Percentiles rank a stretch among this genome's conserved stretches.
Conservation (phyloP, 2,329 filamentous ascomycete genomes). For the Sporothrix brunneoviolacea region DNA sequence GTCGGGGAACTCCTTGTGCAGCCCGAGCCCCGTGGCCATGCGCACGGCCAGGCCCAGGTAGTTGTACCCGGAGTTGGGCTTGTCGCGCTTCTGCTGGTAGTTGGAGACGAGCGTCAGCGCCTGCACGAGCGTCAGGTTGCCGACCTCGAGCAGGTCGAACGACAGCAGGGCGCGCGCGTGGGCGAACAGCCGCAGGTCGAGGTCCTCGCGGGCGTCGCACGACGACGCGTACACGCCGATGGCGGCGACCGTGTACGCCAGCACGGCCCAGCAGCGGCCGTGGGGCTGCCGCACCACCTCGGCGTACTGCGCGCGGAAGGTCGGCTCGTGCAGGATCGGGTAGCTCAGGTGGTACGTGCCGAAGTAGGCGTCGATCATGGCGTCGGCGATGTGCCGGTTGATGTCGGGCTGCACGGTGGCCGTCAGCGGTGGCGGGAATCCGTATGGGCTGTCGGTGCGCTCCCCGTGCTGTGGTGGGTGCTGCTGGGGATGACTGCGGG, state of each 20-base stretch:
- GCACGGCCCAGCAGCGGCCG: slow-evolving; percentile 27
- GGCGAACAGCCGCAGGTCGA: not conserved
- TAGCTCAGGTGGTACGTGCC: slow-evolving; percentile 36
- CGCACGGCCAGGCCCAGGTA: slow-evolving; percentile 41
- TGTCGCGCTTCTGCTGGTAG: slow-evolving; percentile 39
- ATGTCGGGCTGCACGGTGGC: too few species aligned
- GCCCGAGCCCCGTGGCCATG: slow-evolving; percentile 42
- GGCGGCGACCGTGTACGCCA: too few species aligned
- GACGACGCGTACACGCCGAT: too few species aligned
- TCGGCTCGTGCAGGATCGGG: slow-evolving; percentile 38
- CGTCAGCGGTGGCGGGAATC: too few species aligned
- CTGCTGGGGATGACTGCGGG: too few species aligned
- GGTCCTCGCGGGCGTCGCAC: too few species aligned
- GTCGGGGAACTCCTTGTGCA: slow-evolving; percentile 37
- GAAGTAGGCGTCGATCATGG: slow-evolving; percentile 36
- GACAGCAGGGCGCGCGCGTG: slow-evolving; percentile 13
- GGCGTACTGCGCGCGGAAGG: slow-evolving; percentile 31
- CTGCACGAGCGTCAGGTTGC: slow-evolving; percentile 28
- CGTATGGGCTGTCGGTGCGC: too few species aligned
- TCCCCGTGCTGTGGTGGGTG: too few species aligned
- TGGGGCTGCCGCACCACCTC: slow-evolving; percentile 28
- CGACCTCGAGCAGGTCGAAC: slow-evolving; percentile 28
- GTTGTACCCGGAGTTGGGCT: slow-evolving; percentile 45
- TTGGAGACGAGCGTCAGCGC: slow-evolving; percentile 27
- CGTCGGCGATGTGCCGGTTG: slow-evolving; percentile 23